phyloP scores from a whole-genome alignment of 768 basidiomycete species.

The Trametes elegans region DNA sequence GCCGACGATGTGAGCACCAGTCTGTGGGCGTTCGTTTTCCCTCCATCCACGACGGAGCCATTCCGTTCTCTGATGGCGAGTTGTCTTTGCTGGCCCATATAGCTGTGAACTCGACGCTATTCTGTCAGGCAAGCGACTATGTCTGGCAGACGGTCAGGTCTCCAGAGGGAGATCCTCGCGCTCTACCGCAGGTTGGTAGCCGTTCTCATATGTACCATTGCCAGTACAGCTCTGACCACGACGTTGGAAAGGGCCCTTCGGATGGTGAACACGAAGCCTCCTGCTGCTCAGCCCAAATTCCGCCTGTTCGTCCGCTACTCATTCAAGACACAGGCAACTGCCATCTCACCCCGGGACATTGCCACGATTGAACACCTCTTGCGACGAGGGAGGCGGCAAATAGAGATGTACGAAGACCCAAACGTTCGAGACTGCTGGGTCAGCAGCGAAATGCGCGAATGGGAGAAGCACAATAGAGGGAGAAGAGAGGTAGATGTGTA shows the following conservation, averaged over 20 bases:
- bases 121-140: constrained; percentile 17
- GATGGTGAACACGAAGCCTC: constrained; percentile 69
- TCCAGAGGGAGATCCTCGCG: constrained; percentile 51
- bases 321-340: constrained; percentile 62
- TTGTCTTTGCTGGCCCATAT: background rate
- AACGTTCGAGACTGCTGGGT: constrained; percentile 75
- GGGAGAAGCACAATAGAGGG: constrained; percentile 43
- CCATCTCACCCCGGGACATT: constrained; percentile 64
- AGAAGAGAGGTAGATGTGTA: background rate
- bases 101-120: background rate
- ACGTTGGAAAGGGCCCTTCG: constrained; percentile 63
- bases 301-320: constrained; percentile 63
- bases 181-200: constrained; percentile 54
- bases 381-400: constrained; percentile 62
- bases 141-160: constrained; percentile 40
- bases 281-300: constrained; percentile 59
- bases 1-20: background rate
- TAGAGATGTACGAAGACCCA: constrained; percentile 66
- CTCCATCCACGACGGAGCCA: background rate
- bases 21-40: background rate
- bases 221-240: background rate
- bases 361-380: constrained; percentile 72
- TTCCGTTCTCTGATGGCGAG: background rate
- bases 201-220: background rate
- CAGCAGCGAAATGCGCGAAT: constrained; percentile 65